phyloP scores from a whole-genome alignment of 2,329 filamentous ascomycete genomes.

The Clonostachys byssicola region DNA sequence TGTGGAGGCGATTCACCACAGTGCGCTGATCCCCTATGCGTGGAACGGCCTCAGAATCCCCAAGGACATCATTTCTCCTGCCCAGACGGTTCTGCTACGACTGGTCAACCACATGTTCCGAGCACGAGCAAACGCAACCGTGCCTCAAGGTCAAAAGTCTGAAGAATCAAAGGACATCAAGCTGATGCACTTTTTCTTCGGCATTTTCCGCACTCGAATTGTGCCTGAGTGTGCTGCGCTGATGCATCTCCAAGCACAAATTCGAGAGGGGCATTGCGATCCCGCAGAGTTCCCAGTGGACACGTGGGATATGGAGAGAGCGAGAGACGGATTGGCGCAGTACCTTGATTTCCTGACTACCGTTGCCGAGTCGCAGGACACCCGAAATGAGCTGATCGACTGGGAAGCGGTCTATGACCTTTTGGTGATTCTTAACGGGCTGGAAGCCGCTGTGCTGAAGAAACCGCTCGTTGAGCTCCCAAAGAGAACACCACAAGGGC shows the following conservation, averaged over 20 bases:
- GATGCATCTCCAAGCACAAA: constrained; percentile 89
- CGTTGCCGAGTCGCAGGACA: constrained; percentile 78
- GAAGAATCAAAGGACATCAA: constrained; percentile 55
- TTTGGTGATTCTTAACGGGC: constrained; percentile 77
- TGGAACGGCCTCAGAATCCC: constrained; percentile 89
- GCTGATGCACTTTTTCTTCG: constrained; percentile 84
- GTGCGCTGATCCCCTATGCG: constrained; percentile 83
- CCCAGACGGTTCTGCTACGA: constrained; percentile 88
- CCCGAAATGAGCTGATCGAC: constrained; percentile 80
- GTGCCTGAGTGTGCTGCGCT: constrained; percentile 93
- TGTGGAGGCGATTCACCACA: constrained; percentile 86
- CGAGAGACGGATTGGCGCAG: constrained; percentile 90
- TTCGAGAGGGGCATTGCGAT: constrained; percentile 70
- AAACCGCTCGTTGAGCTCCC: constrained; percentile 57
- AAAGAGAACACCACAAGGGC: constrained; percentile 11
- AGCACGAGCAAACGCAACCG: constrained; percentile 30
- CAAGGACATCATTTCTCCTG: constrained; percentile 94
- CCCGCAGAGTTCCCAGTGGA: constrained; percentile 90
- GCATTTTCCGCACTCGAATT: constrained; percentile 85
- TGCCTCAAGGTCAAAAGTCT: constrained; percentile 33
- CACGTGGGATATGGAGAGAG: constrained; percentile 95
- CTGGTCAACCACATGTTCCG: constrained; percentile 88
- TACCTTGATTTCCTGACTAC: constrained; percentile 93
- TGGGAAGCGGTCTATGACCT: constrained; percentile 92
- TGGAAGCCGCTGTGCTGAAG: constrained; percentile 85